These are phyloP conservation scores for Boletellus emodensis DNA, from an alignment of 768 basidiomycete genomes.

Conservation along the genomic window DNA sequence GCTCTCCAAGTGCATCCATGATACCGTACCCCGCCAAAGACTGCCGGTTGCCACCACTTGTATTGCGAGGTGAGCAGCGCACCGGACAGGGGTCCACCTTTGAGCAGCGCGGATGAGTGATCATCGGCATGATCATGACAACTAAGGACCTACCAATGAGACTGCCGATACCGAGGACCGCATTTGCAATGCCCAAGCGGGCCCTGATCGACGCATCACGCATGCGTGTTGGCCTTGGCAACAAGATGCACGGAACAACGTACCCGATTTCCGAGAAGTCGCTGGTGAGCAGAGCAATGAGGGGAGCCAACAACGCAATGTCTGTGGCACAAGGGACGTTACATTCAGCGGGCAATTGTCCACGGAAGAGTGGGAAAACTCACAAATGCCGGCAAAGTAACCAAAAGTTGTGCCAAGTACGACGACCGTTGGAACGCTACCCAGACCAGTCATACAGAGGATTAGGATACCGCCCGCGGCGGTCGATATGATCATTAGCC, in stretches of 20 bases:
- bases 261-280: conserved; percentile 51
- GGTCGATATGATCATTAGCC: conserved; percentile 36
- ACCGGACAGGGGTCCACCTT: conserved; percentile 56
- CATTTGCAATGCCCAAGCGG: conserved; percentile 23
- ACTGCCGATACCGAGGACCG: conserved; percentile 13
- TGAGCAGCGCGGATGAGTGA: not conserved
- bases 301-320: conserved; percentile 38
- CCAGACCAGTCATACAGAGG: conserved; percentile 42
- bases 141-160: conserved; percentile 17
- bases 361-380: conserved; percentile 9
- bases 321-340: conserved; percentile 18
- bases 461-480: conserved; percentile 33
- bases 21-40: conserved; percentile 43
- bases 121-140: not conserved
- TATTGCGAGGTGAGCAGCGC: conserved; percentile 49
- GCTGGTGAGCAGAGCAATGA: conserved; percentile 41
- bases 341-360: not conserved
- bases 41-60: conserved; percentile 52
- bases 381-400: conserved; percentile 44
- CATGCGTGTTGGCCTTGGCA: not conserved
- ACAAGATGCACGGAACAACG: not conserved
- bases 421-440: conserved; percentile 32
- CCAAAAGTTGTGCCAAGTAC: conserved; percentile 42
- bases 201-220: conserved; percentile 10
- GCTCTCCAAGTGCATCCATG: not conserved